phyloP scores from a whole-genome alignment of 352 stramenopile species.

The Globisporangium radiosum region DNA sequence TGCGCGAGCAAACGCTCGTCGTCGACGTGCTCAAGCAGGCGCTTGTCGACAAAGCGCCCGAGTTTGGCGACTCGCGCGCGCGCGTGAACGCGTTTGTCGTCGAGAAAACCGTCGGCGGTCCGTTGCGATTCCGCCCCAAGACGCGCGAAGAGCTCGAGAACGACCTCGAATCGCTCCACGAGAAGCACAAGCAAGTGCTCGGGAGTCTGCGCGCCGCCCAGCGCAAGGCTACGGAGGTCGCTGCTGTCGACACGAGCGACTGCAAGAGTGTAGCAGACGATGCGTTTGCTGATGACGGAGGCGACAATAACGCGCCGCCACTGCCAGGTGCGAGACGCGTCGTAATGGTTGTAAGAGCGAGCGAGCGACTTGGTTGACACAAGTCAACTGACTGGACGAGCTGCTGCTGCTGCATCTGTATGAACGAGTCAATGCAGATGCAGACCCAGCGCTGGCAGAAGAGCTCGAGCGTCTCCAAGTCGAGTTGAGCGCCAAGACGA shows the following conservation, averaged over 20 bases:
- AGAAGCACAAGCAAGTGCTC: conserved; percentile 64
- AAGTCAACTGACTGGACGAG: too few species aligned
- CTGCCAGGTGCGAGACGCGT: conserved; percentile 1
- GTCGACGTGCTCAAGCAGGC: conserved; percentile 83
- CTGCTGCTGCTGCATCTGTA: too few species aligned
- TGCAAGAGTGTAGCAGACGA: conserved; percentile 4
- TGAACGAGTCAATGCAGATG: too few species aligned
- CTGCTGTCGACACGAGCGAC: not conserved
- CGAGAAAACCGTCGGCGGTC: conserved; percentile 69
- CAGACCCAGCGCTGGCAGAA: conserved; percentile 34
- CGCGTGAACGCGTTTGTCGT: conserved; percentile 85
- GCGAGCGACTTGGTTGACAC: too few species aligned
- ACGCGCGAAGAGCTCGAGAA: conserved; percentile 83
- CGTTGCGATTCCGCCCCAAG: conserved; percentile 79
- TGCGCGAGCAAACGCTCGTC: conserved; percentile 77
- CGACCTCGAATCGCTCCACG: conserved; percentile 59
- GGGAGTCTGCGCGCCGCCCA: conserved; percentile 55
- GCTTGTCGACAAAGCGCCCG: conserved; percentile 48
- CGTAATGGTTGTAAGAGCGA: too few species aligned
- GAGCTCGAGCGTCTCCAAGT: conserved; percentile 55
- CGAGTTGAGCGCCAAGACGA: conserved; percentile 42
- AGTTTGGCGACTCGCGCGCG: conserved; percentile 55
- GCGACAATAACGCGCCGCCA: conserved; percentile 1
- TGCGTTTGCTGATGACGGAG: conserved; percentile 1
- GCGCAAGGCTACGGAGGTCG: not conserved